Percentiles rank a stretch among this genome's conserved stretches.
Evolutionary conservation across 768 basidiomycete genomes (phyloP).

Genomic region (Chalciporus piperatus): DNA sequence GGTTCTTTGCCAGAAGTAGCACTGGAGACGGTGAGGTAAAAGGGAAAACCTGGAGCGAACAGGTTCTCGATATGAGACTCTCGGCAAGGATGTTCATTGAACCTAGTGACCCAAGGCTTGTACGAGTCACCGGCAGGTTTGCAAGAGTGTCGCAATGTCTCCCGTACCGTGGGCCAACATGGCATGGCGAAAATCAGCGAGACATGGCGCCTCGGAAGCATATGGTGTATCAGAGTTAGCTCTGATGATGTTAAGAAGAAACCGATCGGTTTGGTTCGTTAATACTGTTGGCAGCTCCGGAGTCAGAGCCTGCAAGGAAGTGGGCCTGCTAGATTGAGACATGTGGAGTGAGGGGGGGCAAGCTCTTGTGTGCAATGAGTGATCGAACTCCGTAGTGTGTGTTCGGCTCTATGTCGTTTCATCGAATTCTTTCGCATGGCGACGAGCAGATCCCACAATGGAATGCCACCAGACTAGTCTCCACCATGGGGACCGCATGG

Average conservation of each 20-base stretch:
- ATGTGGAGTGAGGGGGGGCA: not conserved
- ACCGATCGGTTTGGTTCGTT: not conserved
- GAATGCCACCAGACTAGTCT: too few relatives aligned
- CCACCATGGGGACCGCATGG: too few relatives aligned
- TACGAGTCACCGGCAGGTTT: conserved; percentile 12
- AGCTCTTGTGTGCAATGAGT: too few relatives aligned
- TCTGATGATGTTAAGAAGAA: conserved; percentile 6
- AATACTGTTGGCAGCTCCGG: conserved; percentile 3
- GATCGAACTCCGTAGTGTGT: too few relatives aligned
- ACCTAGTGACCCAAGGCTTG: conserved; percentile 9
- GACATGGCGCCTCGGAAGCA: conserved; percentile 1
- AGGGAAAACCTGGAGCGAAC: conserved; percentile 15
- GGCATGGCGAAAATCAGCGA: conserved; percentile 4
- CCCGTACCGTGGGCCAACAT: not conserved
- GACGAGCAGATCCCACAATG: too few relatives aligned
- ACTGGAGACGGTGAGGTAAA: conserved; percentile 10
- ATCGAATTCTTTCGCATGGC: too few relatives aligned
- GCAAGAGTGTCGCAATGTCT: not conserved
- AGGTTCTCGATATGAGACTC: conserved; percentile 11
- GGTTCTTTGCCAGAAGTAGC: conserved; percentile 11
- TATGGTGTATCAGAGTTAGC: conserved; percentile 3
- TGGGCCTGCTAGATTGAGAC: not conserved
- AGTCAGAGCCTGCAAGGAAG: not conserved
- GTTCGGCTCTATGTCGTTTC: too few relatives aligned
- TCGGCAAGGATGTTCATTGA: conserved; percentile 6